These are phyloP conservation scores for Geranium brycei DNA, from an alignment of 345 rosid species.

Conservation along the genomic window DNA sequence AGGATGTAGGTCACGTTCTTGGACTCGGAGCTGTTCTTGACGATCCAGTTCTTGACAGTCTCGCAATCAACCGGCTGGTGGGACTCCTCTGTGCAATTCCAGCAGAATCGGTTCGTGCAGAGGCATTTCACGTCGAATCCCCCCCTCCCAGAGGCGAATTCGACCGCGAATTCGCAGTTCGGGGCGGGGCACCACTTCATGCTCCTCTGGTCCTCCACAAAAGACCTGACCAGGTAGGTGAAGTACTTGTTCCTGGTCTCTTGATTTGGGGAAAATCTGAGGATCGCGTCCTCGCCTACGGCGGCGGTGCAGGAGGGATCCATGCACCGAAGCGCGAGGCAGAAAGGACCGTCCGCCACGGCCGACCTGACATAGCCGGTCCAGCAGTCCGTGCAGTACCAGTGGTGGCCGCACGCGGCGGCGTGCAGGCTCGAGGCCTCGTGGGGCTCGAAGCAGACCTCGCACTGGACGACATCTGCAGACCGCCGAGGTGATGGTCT, in stretches of 20 bases:
- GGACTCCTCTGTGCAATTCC: slow-evolving; percentile 22
- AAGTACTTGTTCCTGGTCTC: slow-evolving; percentile 47
- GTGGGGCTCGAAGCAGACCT: slow-evolving; percentile 23
- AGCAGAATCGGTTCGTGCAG: slow-evolving; percentile 32
- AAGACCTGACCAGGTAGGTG: slow-evolving; percentile 57
- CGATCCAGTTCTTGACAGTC: slow-evolving; percentile 30
- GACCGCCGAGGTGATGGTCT: no score
- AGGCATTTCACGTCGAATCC: slow-evolving; percentile 54
- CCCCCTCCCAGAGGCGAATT: slow-evolving; percentile 59
- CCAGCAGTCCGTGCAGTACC: slow-evolving; percentile 22
- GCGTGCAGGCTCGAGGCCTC: slow-evolving; percentile 12
- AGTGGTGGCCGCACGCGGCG: slow-evolving; percentile 23
- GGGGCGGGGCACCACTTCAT: slow-evolving; percentile 96
- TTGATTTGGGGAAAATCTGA: slow-evolving; percentile 25
- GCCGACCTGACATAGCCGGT: slow-evolving; percentile 56
- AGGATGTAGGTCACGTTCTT: slow-evolving; percentile 47
- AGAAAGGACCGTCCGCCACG: slow-evolving; percentile 72
- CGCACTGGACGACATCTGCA: slow-evolving; percentile 22
- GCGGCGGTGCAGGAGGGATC: slow-evolving; percentile 66
- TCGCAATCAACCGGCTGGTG: slow-evolving; percentile 35
- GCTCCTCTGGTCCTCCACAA: slow-evolving; percentile 67
- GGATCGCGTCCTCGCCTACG: slow-evolving; percentile 60
- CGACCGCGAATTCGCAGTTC: slow-evolving; percentile 76
- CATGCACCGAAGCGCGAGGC: slow-evolving; percentile 65
- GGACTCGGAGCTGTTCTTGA: slow-evolving; percentile 43